Evolutionary conservation across 345 rosid genomes (phyloP), one percentile per base, ranked within the genome.

Genomic region (Noccaea bulbosa): DNA sequence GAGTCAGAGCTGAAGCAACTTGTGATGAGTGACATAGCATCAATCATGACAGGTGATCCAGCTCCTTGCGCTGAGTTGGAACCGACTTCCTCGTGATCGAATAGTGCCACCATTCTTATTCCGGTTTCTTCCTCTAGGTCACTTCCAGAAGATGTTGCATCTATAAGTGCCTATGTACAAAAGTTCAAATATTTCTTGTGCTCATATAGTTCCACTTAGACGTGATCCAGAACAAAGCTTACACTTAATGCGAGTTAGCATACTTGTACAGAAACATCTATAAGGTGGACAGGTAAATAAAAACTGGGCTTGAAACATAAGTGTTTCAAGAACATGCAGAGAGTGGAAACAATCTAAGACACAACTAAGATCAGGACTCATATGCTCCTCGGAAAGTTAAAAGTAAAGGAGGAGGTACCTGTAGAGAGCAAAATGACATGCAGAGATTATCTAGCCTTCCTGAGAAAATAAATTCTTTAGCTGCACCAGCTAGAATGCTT

Each of bases 401-500:
- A 54, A 40, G 11, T 30, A 16, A 20, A 8, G 53, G 32, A 16
- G 27, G 32, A 14, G 15, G 16, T 81, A 94, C 99, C 96, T 87
- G 82, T 24, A 94, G 78, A 72, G 97, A 89, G 81, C 98, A 89
- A 84, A 87, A 94, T 65, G 96, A 89, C 89, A 85, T 88, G 93
- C 99, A 94, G 46, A 95, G 98, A 74, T 95, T 95, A 78, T 95
- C 99, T 8, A 92, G 98, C 80, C 99, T 87, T 79, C 99, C 99
- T 0, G 98, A 90, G 77, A 84, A 95, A 71, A 95, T 51, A 68
- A 95, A 95, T 78, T 95, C 97, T 78, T 91, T 90, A 34, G 84
- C 67, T 72, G 90, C 96, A 79, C 98, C 98, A 41, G 77, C 99
- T 46, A 87, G 79, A 70, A 82, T 55, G 80, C 97, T 90, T 34